A percentile compares a stretch with the other conserved stretches of the same genome.
These are phyloP conservation scores for Aquilaria malaccensis DNA, from an alignment of 345 rosid genomes.

Conservation along the genomic window DNA sequence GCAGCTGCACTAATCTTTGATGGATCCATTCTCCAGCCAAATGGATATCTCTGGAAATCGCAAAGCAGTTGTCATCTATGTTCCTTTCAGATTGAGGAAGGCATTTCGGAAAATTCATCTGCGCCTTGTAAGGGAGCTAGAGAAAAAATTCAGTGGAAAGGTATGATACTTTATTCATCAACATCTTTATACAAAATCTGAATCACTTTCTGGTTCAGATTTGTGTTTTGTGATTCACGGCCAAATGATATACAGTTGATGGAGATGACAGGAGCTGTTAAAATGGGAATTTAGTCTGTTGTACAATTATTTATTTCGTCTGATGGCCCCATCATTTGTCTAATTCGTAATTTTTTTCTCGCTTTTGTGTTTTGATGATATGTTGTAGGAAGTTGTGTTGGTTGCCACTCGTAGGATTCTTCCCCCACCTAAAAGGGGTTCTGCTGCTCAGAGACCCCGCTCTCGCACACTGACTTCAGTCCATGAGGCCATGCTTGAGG, in stretches of 20 bases:
- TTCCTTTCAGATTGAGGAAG: slow-evolving; percentile 82
- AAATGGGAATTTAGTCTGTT: no score
- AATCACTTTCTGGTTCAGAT: neutral
- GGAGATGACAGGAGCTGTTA: no score
- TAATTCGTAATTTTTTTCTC: neutral
- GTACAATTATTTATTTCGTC: neutral
- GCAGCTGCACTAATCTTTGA: neutral
- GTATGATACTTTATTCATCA: slow-evolving; percentile 20
- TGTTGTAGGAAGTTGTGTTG: slow-evolving; percentile 56
- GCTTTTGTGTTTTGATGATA: neutral
- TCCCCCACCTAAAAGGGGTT: slow-evolving; percentile 90
- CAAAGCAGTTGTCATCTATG: slow-evolving; percentile 76
- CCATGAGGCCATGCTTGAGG: slow-evolving; percentile 81
- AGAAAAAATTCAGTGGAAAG: slow-evolving; percentile 95
- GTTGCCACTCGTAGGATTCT: slow-evolving; percentile 71
- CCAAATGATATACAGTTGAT: neutral
- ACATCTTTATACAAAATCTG: neutral
- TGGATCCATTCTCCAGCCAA: slow-evolving; percentile 36
- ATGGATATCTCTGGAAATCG: slow-evolving; percentile 67
- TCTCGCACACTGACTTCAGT: slow-evolving; percentile 73
- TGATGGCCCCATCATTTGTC: neutral
- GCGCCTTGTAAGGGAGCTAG: slow-evolving; percentile 83
- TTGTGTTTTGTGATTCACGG: neutral
- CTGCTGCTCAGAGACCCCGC: slow-evolving; percentile 85
- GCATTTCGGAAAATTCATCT: slow-evolving; percentile 78